Evolutionary conservation across 495 filamentous ascomycete genomes (phyloP), one percentile per base, ranked within the genome.

Genomic region (Parathielavia hyrcaniae): DNA sequence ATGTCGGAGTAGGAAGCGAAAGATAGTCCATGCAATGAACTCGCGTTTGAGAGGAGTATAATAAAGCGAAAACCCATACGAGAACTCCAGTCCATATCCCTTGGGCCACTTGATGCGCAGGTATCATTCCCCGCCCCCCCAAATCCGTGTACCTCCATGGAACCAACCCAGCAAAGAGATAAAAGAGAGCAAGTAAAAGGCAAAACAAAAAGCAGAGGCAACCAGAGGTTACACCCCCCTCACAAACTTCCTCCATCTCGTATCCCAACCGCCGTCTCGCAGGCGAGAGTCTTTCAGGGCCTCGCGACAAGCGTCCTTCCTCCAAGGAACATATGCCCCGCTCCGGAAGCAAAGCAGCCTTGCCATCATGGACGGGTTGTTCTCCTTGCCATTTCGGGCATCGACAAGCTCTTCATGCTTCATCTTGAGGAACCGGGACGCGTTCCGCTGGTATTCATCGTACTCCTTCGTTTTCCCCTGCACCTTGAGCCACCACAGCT

Each of bases 401-500:
- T 53, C 26, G 22, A 46, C 30, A 13, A 62, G 49, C 53, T 69
- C 66, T 16, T 46, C 57, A 39, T 59, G 53, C 60, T 65, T 73
- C 48, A 63, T 55, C 55, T 68, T 68, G 48, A 75, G 54, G 47
- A 71, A 68, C 7, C 46, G 36, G 32, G 70, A 57, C 14, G 74
- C 77, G 52, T 74, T 76, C 20, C 60, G 67, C 50, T 71, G 46
- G 58, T 79, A 79, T 10, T 66, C 67, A 3, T 64, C 64, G 36
- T 74, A 67, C 51, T 77, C 75, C 4, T 73, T 63, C n/a, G 49
- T 59, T 60, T 69, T 74, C 2, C 75, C 75, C 50, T 64, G 72
- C 40, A 74, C 5, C 60, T 65, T 71, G 35, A 79, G 65, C 77
- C 77, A 79, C 68, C 68, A 73, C n/a, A 79, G 71, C 63, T 67